A percentile compares a stretch with the other conserved stretches of the same genome.
Evolutionary conservation across 257 asterid species (phyloP).

Genomic region (Handroanthus guayacan): DNA sequence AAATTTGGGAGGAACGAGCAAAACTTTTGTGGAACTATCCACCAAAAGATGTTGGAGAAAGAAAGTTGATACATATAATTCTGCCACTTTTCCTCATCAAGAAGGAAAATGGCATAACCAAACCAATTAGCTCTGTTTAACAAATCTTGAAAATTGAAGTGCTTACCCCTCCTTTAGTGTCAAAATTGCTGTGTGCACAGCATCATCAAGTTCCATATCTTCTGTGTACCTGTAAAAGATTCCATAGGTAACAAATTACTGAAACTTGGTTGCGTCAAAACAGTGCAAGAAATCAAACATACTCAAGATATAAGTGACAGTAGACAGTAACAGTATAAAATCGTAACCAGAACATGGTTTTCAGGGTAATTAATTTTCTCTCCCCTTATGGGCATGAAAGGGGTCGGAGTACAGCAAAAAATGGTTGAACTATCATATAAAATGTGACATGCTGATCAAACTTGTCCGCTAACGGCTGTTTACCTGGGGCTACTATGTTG

Average conservation of each 20-base stretch:
- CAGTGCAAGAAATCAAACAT: neutral
- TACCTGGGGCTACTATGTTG: no score
- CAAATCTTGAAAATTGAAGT: conserved; percentile 13
- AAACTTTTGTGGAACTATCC: neutral
- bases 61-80: neutral
- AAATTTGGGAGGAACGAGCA: neutral
- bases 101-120: neutral
- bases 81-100: neutral
- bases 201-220: conserved; percentile 99
- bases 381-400: neutral
- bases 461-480: neutral
- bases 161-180: conserved; percentile 98
- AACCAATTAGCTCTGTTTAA: neutral
- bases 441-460: neutral
- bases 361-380: conserved; percentile 7
- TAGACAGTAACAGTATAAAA: neutral
- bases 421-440: neutral
- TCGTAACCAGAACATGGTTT: neutral
- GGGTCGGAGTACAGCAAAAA: neutral
- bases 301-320: neutral
- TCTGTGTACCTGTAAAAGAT: conserved; percentile 80
- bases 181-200: conserved; percentile 98
- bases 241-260: neutral
- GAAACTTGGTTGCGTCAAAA: neutral
- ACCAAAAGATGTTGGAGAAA: neutral